Base-by-base conservation (phyloP, 2,329 filamentous ascomycete species). In the Acrodontium crateriforme region DNA sequence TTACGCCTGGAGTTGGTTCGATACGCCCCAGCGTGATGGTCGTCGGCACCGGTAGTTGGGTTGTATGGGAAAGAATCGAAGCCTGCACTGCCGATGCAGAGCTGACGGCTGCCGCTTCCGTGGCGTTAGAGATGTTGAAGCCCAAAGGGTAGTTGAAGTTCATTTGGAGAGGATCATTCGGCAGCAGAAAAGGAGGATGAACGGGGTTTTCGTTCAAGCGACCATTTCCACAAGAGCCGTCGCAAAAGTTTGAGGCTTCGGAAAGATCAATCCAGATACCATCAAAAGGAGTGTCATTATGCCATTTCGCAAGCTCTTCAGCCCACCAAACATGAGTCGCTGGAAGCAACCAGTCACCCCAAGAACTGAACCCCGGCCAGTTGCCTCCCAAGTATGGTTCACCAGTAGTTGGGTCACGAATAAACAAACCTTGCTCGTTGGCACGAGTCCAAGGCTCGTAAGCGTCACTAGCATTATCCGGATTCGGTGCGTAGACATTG, bases 401-500 rank as follows among this genome's bases (percentile, higher is more conserved):
- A 29, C 59, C 66, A 11, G 64, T 65, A 44, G 69, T 65, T 0
- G 63, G 62, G 33, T 71, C 69, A 14, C 52, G 60, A 27, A 73
- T 42, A 44, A 65, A 72, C 3, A 60, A 53, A 29, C 57, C 56
- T 1, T 59, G 55, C 10, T 55, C 55, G 25, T 63, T 59, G 3
- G 67, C 68, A 13, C 63, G 53, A 3, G 56, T 56, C 39, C 67
- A 72, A 5, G 37, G 27, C 3, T 29, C 11, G 45, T 71, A 78
- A 12, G 61, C 61, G 48, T 82, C 77, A 21, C 60, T 68, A 1
- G 59, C 57, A 43, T 81, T 77, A 5, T 65, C 55, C 0, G 74
- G 73, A 38, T 81, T 74, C 0, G 78, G 78, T 10, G 69, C 67
- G 43, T 82, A 83, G 28, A 78, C 76, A 17, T 60, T 69, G 4